Conservation (phyloP, 208 protist species). For the Trichomonas vaginalis region DNA sequence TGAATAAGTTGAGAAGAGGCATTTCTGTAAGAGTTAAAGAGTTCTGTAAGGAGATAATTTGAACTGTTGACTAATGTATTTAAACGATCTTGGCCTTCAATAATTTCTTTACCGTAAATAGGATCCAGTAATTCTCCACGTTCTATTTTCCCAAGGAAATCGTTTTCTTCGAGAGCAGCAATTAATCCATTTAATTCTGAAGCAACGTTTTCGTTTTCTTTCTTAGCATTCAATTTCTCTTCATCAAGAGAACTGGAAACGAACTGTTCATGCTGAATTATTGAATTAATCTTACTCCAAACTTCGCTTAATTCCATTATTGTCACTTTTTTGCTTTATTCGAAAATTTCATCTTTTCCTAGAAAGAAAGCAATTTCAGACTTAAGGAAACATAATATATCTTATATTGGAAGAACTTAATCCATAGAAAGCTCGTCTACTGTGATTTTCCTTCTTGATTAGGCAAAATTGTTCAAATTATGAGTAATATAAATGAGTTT, state of each 20-base stretch:
- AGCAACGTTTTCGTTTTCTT: background rate
- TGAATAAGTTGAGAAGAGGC: background rate
- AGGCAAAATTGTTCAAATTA: too few species aligned
- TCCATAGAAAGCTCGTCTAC: too few species aligned
- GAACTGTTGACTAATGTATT: background rate
- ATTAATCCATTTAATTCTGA: background rate
- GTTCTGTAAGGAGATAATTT: background rate
- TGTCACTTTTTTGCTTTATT: too few species aligned
- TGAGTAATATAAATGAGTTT: too few species aligned
- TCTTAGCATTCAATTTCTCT: background rate
- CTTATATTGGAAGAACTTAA: too few species aligned
- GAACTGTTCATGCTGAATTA: background rate
- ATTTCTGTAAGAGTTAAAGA: background rate
- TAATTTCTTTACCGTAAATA: background rate
- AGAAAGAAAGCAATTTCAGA: too few species aligned
- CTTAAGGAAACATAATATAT: too few species aligned
- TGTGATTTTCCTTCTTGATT: too few species aligned
- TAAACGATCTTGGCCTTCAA: background rate
- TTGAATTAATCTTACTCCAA: background rate
- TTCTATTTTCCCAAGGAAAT: background rate
- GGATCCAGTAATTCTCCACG: background rate
- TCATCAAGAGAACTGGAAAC: background rate
- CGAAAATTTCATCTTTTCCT: too few species aligned
- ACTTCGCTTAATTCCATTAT: background rate
- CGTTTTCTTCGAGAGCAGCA: background rate